phyloP scores from a whole-genome alignment of 352 stramenopile genomes.

The Globisporangium sylvaticum region DNA sequence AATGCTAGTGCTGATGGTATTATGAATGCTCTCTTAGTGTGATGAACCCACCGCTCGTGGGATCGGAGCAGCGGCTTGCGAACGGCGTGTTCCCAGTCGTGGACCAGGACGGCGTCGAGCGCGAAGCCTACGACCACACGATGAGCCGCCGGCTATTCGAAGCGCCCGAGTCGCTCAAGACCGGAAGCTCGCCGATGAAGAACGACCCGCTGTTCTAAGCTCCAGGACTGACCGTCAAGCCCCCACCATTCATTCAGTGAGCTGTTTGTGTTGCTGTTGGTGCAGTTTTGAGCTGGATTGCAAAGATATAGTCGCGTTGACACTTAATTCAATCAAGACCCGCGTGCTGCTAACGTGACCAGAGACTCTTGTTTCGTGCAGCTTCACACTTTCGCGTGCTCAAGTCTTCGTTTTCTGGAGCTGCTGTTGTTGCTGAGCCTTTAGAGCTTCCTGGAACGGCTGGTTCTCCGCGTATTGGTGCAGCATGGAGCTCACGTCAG shows the following conservation, averaged over 20 bases:
- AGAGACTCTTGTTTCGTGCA: neutral
- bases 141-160: slow-evolving; percentile 61
- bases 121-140: slow-evolving; percentile 48
- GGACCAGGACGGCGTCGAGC: slow-evolving; percentile 57
- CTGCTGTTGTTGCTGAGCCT: slow-evolving; percentile 4
- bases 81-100: slow-evolving; percentile 70
- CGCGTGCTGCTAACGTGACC: neutral
- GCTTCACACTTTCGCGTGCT: neutral
- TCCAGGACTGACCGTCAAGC: neutral
- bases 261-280: neutral
- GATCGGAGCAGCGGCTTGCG: slow-evolving; percentile 39
- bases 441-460: slow-evolving; percentile 20
- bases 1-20: neutral
- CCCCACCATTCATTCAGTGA: neutral
- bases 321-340: neutral
- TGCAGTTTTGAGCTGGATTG: neutral
- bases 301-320: neutral
- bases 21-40: slow-evolving; percentile 28
- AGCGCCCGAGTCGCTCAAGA: slow-evolving; percentile 69
- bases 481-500: slow-evolving; percentile 27
- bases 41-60: slow-evolving; percentile 76
- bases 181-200: slow-evolving; percentile 73
- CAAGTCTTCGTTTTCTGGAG: neutral
- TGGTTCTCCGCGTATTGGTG: slow-evolving; percentile 33
- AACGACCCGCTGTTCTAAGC: slow-evolving; percentile 73